A percentile compares a stretch with the other conserved stretches of the same genome.
phyloP scores from a whole-genome alignment of 2,329 filamentous ascomycete genomes.

The Zasmidium citrigriseum region DNA sequence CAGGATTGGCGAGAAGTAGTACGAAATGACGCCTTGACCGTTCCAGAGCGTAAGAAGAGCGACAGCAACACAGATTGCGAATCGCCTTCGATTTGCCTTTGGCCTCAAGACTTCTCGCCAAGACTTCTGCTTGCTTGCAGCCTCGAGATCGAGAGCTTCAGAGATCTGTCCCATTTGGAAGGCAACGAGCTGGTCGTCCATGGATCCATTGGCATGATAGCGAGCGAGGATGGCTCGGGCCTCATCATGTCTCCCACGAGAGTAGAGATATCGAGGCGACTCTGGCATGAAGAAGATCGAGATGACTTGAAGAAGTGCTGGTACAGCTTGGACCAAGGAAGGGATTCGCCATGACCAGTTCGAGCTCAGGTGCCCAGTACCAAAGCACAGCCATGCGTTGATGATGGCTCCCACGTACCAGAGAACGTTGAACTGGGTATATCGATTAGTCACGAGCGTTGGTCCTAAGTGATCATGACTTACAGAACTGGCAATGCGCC shows the following conservation, averaged over 20 bases:
- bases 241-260: slow-evolving; percentile 11
- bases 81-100: slow-evolving; percentile 35
- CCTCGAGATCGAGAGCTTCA: slow-evolving; percentile 56
- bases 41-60: slow-evolving; percentile 41
- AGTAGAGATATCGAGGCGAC: slow-evolving; percentile 15
- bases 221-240: slow-evolving; percentile 49
- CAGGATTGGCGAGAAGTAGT: slow-evolving; percentile 34
- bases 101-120: slow-evolving; percentile 22
- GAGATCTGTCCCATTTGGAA: slow-evolving; percentile 66
- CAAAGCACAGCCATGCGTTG: slow-evolving; percentile 25
- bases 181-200: slow-evolving; percentile 61
- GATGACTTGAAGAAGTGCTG: slow-evolving; percentile 16
- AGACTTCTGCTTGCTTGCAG: slow-evolving; percentile 47
- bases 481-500: not conserved
- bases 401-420: slow-evolving; percentile 21
- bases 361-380: slow-evolving; percentile 20
- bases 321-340: slow-evolving; percentile 26
- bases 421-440: slow-evolving; percentile 1
- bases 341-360: slow-evolving; percentile 32
- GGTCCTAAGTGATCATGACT: not conserved
- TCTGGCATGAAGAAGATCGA: slow-evolving; percentile 14
- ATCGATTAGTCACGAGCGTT: not conserved
- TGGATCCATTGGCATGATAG: slow-evolving; percentile 66
- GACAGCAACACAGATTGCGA: slow-evolving; percentile 39
- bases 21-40: slow-evolving; percentile 42